Conservation (phyloP, 805 yeast genomes). For the Yarrowia hollandica region DNA sequence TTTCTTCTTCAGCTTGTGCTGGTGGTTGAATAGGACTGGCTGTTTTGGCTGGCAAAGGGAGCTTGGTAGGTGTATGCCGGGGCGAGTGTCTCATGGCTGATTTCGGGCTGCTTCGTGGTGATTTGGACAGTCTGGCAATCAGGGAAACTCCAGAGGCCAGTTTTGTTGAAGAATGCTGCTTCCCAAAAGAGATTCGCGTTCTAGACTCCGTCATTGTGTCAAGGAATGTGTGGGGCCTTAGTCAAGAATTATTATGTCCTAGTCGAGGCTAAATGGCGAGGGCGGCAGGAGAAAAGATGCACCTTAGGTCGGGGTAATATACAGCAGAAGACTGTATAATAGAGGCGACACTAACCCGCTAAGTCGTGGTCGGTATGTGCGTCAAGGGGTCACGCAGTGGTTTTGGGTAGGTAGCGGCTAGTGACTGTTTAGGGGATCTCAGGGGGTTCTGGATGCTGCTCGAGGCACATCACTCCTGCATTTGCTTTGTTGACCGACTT, state of each 20-base stretch:
- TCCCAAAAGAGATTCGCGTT: not conserved
- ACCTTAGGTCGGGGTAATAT: not conserved
- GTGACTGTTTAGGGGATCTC: not conserved
- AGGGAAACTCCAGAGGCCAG: slow-evolving; percentile 3
- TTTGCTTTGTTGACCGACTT: slow-evolving; percentile 20
- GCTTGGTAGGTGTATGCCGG: not conserved
- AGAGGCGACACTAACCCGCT: not conserved
- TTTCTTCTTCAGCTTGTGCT: not conserved
- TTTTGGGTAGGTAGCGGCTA: not conserved
- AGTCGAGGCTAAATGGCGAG: slow-evolving; percentile 2
- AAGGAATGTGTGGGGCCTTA: not conserved
- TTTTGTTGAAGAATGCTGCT: not conserved
- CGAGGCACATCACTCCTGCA: slow-evolving; percentile 28
- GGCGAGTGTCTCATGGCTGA: slow-evolving; percentile 7
- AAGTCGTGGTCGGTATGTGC: not conserved
- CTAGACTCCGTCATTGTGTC: slow-evolving; percentile 14
- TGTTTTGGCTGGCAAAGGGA: not conserved
- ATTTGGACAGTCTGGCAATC: slow-evolving; percentile 12
- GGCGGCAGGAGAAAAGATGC: not conserved
- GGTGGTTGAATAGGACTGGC: not conserved
- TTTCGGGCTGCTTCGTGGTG: slow-evolving; percentile 8
- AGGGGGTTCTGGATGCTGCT: slow-evolving; percentile 21
- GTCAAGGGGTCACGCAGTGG: not conserved
- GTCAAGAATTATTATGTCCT: not conserved
- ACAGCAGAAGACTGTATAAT: not conserved